Evolutionary conservation across 805 yeast genomes (phyloP), one percentile per base, ranked within the genome.

Genomic region (Kodamaea nitidulidarum): DNA sequence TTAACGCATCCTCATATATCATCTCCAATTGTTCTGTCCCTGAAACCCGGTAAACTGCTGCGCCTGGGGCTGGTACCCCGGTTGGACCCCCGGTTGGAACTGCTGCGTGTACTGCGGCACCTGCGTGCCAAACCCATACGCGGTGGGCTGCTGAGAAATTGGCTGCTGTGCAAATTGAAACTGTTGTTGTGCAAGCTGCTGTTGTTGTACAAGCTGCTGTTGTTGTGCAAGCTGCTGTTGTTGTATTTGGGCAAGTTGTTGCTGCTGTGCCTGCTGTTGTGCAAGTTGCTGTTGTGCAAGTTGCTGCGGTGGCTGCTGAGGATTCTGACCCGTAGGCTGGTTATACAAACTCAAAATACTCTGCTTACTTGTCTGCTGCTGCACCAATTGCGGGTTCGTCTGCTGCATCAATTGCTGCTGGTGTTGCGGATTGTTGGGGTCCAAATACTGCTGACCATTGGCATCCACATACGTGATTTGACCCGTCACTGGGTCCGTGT

Each of bases 401-500:
- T 51, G 52, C 39, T 52, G 58, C 41, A 42, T 42, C 41, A 69
- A 51, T 46, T 64, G 54, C 42, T 62, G 65, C 47, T 67, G 73
- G 42, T 64, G 69, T 33, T 65, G 72, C 28, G 72, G 76, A 38
- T 65, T 63, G 43, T 51, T 63, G 7, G 76, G 73, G 50, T 73
- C 77, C 41, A 74, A 52, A 46, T 73, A 75, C 50, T 81, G 84
- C 50, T 82, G 88, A 2, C 82, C 82, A 32, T 74, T 78, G 8
- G 80, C 72, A 51, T 84, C 90, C 25, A 83, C 75, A 49, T 83
- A 84, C 24, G 75, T 71, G 3, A 81, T 60, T 35, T 77, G 73
- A 9, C 91, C 90, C 0, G 88, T 81, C 6, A 73, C 64, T 2
- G 88, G 88, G 49, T 84, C 90, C 15, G 81, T 70, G 54, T 79